phyloP scores from a whole-genome alignment of 768 basidiomycete species.

The Mycena sanguinolenta region DNA sequence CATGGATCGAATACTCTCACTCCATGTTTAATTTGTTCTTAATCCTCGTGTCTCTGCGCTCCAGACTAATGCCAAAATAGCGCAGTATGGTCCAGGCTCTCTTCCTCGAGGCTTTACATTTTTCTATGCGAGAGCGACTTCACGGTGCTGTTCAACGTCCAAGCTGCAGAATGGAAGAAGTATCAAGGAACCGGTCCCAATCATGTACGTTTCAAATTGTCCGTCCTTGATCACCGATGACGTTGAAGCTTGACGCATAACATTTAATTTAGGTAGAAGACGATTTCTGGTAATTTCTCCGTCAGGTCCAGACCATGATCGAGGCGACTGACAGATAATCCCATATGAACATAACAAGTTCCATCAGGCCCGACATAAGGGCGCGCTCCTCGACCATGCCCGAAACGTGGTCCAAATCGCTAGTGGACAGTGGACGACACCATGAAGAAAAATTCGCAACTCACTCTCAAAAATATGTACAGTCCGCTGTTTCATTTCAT shows the following conservation, averaged over 20 bases:
- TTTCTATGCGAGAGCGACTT: neutral
- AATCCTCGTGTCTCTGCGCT: neutral
- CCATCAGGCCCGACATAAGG: neutral
- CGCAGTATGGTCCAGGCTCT: neutral
- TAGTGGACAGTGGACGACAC: neutral
- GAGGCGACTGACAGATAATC: neutral
- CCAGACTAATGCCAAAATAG: neutral
- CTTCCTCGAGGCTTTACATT: neutral
- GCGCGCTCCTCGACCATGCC: neutral
- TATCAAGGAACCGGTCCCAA: no score
- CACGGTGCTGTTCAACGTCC: neutral
- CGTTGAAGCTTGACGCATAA: neutral
- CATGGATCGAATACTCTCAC: neutral
- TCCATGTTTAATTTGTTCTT: neutral
- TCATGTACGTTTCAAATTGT: neutral
- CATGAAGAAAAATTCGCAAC: neutral
- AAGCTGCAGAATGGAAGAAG: no score
- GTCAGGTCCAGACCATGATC: slow-evolving; percentile 1
- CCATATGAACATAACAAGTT: neutral
- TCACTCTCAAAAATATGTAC: neutral
- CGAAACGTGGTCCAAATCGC: neutral
- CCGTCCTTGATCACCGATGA: neutral
- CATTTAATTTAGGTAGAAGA: neutral
- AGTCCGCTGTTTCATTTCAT: neutral
- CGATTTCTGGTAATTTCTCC: neutral